Evolutionary conservation across 371 early-diverging fungal species (phyloP), one percentile per base, ranked within the genome.

Genomic region (Capillidium rhysosporum): DNA sequence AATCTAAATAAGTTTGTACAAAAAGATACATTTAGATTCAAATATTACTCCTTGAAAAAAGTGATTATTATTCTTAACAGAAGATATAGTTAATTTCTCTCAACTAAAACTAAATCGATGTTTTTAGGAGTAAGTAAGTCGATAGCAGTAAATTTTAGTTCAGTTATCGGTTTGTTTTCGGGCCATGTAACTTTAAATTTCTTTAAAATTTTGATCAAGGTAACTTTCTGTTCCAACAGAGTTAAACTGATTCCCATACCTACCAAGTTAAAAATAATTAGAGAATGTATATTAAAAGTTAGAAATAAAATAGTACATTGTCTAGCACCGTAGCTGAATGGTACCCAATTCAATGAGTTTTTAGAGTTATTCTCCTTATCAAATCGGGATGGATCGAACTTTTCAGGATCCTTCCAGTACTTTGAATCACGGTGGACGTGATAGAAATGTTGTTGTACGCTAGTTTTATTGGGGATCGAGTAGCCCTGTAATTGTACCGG

Each of bases 341-440:
- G 48, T 10, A 47, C 16, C 29, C 44, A 47, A 47, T 47, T 16
- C 10, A 3, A 3, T 12, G 18, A 23, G 14, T 10, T 26, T 18
- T 47, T 29, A 23, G 23, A 4, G 64, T 63, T 21, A 21, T 46
- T 25, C 31, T 18, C 30, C 23, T 40, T 40, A 24, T 29, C 28
- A 20, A 43, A 72, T 2, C 72, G 47, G 14, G 57, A 59, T 0
- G 72, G 72, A 40, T 54, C 46, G 45, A 67, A 69, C 29, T 25
- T 52, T 3, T 55, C 43, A 14, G 72, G 66, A 10, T 68, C 49
- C 1, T 52, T 24, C 61, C 65, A 69, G 48, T 63, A 62, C 38
- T 52, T 29, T 25, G 40, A 24, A 49, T 62, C 56, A 20, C 26
- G 29, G 29, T 72, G 69, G 20, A 69, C 21, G 5, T 47, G 56